Base-by-base conservation (phyloP, 257 asterid genomes). In the Solanum peruvianum region DNA sequence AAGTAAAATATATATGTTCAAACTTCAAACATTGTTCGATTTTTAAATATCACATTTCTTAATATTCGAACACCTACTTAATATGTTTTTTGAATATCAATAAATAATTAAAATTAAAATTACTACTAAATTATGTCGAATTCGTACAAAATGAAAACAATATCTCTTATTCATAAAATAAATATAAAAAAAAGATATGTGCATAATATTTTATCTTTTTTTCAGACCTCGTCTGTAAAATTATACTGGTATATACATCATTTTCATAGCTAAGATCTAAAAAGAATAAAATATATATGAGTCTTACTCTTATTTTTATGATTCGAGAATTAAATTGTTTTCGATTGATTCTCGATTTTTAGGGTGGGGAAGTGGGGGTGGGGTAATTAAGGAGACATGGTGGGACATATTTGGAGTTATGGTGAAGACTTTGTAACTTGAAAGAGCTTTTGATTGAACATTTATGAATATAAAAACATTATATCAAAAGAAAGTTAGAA, bases 391-490 rank as follows among this genome's bases (percentile, higher is more conserved):
- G 85, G 69, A 29, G 69, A 92, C 95, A 94, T 66, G 92, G 94
- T 91, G 95, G 98, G 95, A 21, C 85, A 87, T 81, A 86, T 70
- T 88, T 92, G 90, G 95, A 92, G 97, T 92, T 93, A 92, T 78
- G 90, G 91, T 90, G 95, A 94, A 92, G 98, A 92, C 96, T 93
- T 95, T 89, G 82, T 87, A 62, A 92, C 92, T 94, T 89, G 82
- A 86, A 62, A 92, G 87, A 78, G 86, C 88, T 86, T 91, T 87
- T 91, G 89, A 92, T 93, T 90, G 84, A 45, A 73, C 83, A 82
- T 86, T 88, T 64, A 18, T 84, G 49, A 89, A 86, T 85, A 85
- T 67, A 85, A 14, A 27, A 64, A 27, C n/a, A 78, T 10, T 73
- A 29, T 85, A 56, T 64, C 85, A 42, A 81, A 76, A 47, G 23